Base-by-base conservation (phyloP, 176 grass and related monocot species). In the Musa beccarii region DNA sequence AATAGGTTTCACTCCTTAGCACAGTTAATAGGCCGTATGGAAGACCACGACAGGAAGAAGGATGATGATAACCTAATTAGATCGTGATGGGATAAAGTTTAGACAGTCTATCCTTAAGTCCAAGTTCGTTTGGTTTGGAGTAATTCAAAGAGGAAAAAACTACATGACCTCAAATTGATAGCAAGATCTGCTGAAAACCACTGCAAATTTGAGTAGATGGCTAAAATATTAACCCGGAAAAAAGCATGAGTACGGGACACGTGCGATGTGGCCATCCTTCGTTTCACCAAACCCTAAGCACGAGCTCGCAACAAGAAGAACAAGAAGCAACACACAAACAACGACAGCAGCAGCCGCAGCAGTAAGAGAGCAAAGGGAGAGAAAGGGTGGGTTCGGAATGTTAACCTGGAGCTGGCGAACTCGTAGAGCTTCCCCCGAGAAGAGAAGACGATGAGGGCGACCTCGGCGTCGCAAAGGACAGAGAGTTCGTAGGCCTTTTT, bases 401-500 rank as follows among this genome's bases (percentile, higher is more conserved):
- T 15, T 8, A 6, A 69, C 67, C 67, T 69, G 24, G 26, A 50
- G 67, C 54, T 75, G 73, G 73, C 73, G 73, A 75, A 75, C 28
- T 75, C 73, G 73, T 59, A 75, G 24, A 75, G 73, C 15, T 75
- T 55, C 25, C 73, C 73, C 15, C 88, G 81, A 1, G 78, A 54
- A 16, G 92, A 96, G 88, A 96, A 89, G 86, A 96, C 82, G 69
- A 96, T 71, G 81, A 96, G 86, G 0, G 81, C 92, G 57, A 96
- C 88, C 88, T 96, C 92, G 34, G 88, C 92, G 78, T 91, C 92
- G 80, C 92, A 96, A 65, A 96, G 82, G 66, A 95, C 83, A 16
- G 88, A 88, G 43, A 95, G 85, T 88, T 95, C 92, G 74, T 80
- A 88, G 6, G 92, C 92, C 85, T 95, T 95, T 85, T 95, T 95